Base-by-base conservation (phyloP, 192 early-diverging fungal species). In the Entrophospora sp. region DNA sequence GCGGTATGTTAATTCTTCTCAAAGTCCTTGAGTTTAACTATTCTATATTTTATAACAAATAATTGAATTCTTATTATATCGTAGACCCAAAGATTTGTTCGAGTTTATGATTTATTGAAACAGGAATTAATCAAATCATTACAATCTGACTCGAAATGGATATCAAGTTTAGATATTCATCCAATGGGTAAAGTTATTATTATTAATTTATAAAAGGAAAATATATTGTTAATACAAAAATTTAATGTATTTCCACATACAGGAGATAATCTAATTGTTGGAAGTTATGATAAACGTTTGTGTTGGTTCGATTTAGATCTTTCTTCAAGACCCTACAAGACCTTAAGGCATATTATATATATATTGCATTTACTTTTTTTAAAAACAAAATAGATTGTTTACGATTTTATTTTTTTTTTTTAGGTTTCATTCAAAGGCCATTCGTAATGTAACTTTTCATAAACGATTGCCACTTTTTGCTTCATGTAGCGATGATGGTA, bases 251-350 rank as follows among this genome's bases (percentile, higher is more conserved):
- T 73, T 5, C 28, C 8, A 55, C 42, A 32, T 57, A 25, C 16
- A 81, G 75, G 84, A 56, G 95, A 99, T 69, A 94, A 99, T 77
- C 74, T 99, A 53, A 89, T 99, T 55, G 83, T 96, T 60, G 97
- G 97, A 36, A 91, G 87, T 18, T 99, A 93, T 67, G 97, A 99
- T 68, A 94, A 92, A 73, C 88, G 89, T 52, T 81, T 97, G 28
- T 87, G 88, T 62, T 99, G 97, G 97, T 99, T 96, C 67, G 97
- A 99, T 74, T 77, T 96, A 71, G 97, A 99, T 75, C 77, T 99
- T 57, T 88, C 88, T 3, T 74, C 85, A 64, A 94, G 89, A 75
- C 94, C 97, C 22, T 99, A 95, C 78, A 92, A 90, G 68, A 90
- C 90, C 20, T 83, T 99, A 56, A 77, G 91, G 69, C n/a, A n/a